Evolutionary conservation across 345 rosid genomes (phyloP).

Genomic region (Microthlaspi erraticum): DNA sequence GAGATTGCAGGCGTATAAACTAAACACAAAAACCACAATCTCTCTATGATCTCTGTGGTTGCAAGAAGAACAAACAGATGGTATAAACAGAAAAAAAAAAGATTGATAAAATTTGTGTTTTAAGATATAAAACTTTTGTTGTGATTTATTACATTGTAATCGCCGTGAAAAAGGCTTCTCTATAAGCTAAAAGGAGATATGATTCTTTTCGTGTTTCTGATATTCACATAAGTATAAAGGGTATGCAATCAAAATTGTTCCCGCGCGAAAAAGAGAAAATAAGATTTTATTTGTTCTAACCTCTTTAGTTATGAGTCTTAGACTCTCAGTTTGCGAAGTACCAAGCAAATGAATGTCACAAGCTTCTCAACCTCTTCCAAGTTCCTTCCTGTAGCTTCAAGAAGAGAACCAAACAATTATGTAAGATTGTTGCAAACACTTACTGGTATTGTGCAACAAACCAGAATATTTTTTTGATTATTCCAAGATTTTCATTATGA

Average conservation of each 20-base stretch:
- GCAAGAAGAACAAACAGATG: slow-evolving; percentile 26
- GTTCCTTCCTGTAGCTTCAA: slow-evolving; percentile 49
- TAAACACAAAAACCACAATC: slow-evolving; percentile 7
- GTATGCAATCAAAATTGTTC: slow-evolving; percentile 39
- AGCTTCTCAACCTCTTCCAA: slow-evolving; percentile 38
- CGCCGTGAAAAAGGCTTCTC: slow-evolving; percentile 31
- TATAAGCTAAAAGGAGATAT: slow-evolving; percentile 27
- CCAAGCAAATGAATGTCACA: slow-evolving; percentile 29
- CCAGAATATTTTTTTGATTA: slow-evolving; percentile 1
- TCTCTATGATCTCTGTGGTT: not conserved
- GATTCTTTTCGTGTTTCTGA: slow-evolving; percentile 29
- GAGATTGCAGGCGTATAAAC: slow-evolving; percentile 55
- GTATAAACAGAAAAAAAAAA: slow-evolving; percentile 14
- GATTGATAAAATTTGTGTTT: slow-evolving; percentile 35
- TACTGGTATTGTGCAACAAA: slow-evolving; percentile 2
- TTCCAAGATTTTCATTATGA: slow-evolving; percentile 20
- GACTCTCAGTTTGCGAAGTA: slow-evolving; percentile 39
- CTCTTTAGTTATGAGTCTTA: slow-evolving; percentile 47
- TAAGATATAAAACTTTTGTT: slow-evolving; percentile 40
- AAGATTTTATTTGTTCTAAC: slow-evolving; percentile 52
- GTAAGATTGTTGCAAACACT: slow-evolving; percentile 20
- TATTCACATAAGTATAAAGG: slow-evolving; percentile 41
- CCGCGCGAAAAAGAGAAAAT: slow-evolving; percentile 29
- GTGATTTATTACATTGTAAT: slow-evolving; percentile 42
- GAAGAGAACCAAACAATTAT: slow-evolving; percentile 19